Conservation (phyloP, 192 early-diverging fungal genomes). For the Gigaspora rosea region DNA sequence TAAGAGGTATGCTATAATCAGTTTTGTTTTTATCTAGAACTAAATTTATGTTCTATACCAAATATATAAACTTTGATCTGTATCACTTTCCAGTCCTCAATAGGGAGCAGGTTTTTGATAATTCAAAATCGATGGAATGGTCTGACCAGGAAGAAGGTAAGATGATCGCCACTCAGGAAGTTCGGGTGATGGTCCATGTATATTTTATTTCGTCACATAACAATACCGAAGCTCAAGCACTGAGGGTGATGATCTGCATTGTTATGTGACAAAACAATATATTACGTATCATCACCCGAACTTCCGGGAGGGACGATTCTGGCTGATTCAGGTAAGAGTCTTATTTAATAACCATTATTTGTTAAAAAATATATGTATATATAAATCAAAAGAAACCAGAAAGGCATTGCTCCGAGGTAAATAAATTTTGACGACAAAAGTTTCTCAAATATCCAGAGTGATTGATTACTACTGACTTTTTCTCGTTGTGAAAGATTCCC, state of each 20-base stretch:
- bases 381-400: conserved; percentile 5
- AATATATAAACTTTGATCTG: background rate
- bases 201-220: no score
- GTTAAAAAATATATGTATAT: conserved; percentile 17
- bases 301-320: no score
- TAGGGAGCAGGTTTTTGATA: background rate
- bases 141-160: background rate
- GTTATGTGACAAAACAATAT: no score
- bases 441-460: conserved; percentile 1
- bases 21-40: conserved; percentile 3
- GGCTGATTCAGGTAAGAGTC: conserved; percentile 10
- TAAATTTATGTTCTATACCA: conserved; percentile 5
- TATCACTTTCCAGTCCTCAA: conserved; percentile 1
- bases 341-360: conserved; percentile 17
- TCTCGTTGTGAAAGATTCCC: background rate
- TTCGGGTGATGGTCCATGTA: no score
- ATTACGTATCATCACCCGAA: no score
- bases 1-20: conserved; percentile 15
- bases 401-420: conserved; percentile 5
- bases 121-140: background rate
- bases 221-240: no score
- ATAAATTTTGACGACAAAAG: conserved; percentile 14
- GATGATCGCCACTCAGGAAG: no score
- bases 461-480: conserved; percentile 16
- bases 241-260: no score